These are phyloP conservation scores for Barbatosphaeria neglecta DNA, from an alignment of 495 filamentous ascomycete genomes.

Conservation along the genomic window DNA sequence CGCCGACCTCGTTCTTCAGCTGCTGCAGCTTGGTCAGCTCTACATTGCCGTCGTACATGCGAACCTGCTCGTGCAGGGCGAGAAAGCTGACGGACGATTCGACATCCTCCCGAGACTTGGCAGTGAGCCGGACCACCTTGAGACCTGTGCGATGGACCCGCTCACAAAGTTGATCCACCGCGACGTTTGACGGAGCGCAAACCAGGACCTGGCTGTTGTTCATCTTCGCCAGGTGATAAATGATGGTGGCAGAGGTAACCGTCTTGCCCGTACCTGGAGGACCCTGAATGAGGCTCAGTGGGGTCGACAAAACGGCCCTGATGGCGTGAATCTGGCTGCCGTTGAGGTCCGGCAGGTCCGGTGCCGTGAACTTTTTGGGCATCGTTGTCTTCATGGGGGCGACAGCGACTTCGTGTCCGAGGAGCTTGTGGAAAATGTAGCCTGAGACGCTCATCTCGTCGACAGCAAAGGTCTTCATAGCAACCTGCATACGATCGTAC, in stretches of 20 bases:
- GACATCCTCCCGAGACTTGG: slow-evolving; percentile 96
- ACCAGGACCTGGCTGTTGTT: slow-evolving; percentile 92
- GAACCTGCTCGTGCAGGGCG: slow-evolving; percentile 91
- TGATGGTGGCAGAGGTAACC: slow-evolving; percentile 97
- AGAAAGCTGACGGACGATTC: slow-evolving; percentile 93
- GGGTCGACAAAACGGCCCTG: slow-evolving; percentile 87
- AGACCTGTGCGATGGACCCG: slow-evolving; percentile 89
- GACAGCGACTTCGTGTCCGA: slow-evolving; percentile 91
- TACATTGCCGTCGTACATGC: slow-evolving; percentile 90
- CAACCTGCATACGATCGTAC: slow-evolving; percentile 97
- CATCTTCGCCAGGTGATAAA: slow-evolving; percentile 92
- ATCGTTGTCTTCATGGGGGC: slow-evolving; percentile 94
- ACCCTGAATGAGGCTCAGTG: slow-evolving; percentile 90
- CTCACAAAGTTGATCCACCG: slow-evolving; percentile 96
- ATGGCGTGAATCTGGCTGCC: slow-evolving; percentile 93
- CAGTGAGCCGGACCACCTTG: slow-evolving; percentile 95
- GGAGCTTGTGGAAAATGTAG: slow-evolving; percentile 95
- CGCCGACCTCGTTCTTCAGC: slow-evolving; percentile 82
- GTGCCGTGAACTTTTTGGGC: slow-evolving; percentile 93
- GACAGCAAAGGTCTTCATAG: slow-evolving; percentile 98
- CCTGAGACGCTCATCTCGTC: slow-evolving; percentile 98
- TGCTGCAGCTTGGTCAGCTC: slow-evolving; percentile 85
- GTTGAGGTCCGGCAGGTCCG: slow-evolving; percentile 91
- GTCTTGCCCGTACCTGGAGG: slow-evolving; percentile 97
- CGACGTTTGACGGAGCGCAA: slow-evolving; percentile 96